phyloP scores from a whole-genome alignment of 768 basidiomycete species.

The Mycena maculata region DNA sequence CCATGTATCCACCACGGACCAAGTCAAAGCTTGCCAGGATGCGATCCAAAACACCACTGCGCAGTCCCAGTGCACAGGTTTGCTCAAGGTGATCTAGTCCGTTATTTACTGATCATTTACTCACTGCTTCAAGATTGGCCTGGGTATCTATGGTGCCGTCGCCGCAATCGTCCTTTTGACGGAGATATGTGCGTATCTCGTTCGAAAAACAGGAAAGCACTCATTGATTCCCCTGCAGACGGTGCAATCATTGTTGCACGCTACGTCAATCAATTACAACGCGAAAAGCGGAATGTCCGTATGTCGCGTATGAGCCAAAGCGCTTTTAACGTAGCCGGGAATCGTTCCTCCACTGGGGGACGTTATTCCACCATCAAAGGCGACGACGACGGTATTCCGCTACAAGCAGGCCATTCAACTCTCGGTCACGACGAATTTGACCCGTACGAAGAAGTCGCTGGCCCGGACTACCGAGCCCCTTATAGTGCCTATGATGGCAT shows the following conservation, averaged over 20 bases:
- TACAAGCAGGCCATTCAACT: slow-evolving; percentile 32
- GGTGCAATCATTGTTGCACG: slow-evolving; percentile 65
- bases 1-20: slow-evolving; percentile 56
- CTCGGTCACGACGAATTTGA: slow-evolving; percentile 47
- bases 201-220: slow-evolving; percentile 5
- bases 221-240: slow-evolving; percentile 49
- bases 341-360: slow-evolving; percentile 38
- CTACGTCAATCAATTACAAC: slow-evolving; percentile 63
- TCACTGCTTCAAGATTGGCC: slow-evolving; percentile 45
- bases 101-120: not conserved
- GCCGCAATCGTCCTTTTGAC: slow-evolving; percentile 58
- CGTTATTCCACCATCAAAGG: slow-evolving; percentile 43
- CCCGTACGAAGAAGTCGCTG: slow-evolving; percentile 51
- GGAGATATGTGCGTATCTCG: slow-evolving; percentile 66
- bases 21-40: slow-evolving; percentile 57
- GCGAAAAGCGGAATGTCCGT: slow-evolving; percentile 59
- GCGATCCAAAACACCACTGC: slow-evolving; percentile 54
- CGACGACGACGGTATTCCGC: slow-evolving; percentile 29
- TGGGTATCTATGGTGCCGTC: slow-evolving; percentile 59
- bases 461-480: slow-evolving; percentile 26
- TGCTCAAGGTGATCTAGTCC: slow-evolving; percentile 44
- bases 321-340: slow-evolving; percentile 49
- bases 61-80: slow-evolving; percentile 56
- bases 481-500: slow-evolving; percentile 30
- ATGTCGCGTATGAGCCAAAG: slow-evolving; percentile 49